These are phyloP conservation scores for Saccharomyces hybrid DNA, from an alignment of 1,139 yeast species.

Conservation along the genomic window DNA sequence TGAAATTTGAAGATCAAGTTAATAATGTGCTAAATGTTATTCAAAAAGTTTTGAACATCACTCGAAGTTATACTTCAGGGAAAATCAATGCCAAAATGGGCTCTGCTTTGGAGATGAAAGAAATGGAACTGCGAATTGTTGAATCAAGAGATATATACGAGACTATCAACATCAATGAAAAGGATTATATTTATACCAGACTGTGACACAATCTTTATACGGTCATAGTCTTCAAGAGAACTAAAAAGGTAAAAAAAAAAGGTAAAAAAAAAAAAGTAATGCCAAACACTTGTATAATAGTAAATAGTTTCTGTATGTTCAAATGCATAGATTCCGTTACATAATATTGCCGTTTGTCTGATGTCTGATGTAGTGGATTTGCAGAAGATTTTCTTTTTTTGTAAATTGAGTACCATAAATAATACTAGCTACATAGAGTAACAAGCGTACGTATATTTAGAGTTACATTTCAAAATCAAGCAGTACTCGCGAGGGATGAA, in stretches of 20 bases:
- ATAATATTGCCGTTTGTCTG: neutral
- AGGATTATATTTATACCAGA: conserved; percentile 11
- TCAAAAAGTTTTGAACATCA: conserved; percentile 26
- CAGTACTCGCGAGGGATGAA: neutral
- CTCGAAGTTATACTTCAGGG: conserved; percentile 20
- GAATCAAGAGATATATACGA: conserved; percentile 26
- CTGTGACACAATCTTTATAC: conserved; percentile 4
- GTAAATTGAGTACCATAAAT: neutral
- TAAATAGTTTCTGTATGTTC: neutral
- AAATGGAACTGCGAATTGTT: conserved; percentile 29
- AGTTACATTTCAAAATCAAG: neutral
- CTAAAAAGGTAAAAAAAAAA: neutral
- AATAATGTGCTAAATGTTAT: conserved; percentile 28
- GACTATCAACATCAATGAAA: conserved; percentile 1
- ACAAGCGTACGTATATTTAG: neutral
- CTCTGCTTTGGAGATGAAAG: conserved; percentile 26
- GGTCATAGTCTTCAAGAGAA: neutral
- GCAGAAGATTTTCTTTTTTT: neutral
- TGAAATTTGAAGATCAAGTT: conserved; percentile 17
- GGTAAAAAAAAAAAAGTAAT: neutral
- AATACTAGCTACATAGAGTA: neutral
- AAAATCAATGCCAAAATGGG: conserved; percentile 23
- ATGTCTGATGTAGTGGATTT: neutral
- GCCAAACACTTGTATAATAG: neutral
- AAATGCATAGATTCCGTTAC: neutral